Evolutionary conservation across 2,329 filamentous ascomycete species (phyloP).

Genomic region (Stagonosporopsis rhizophila): DNA sequence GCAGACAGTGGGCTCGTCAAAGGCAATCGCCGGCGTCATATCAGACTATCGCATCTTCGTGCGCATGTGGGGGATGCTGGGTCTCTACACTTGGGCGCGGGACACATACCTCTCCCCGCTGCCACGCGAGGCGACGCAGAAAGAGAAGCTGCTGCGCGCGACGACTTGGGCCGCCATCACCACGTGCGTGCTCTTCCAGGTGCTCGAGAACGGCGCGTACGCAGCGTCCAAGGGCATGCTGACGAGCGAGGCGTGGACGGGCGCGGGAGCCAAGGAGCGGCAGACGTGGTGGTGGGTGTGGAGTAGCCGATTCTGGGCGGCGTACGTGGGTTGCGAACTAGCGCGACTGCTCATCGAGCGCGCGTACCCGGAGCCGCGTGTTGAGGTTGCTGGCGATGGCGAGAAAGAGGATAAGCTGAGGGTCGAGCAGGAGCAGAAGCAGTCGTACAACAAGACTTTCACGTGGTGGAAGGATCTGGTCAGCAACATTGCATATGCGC

Average conservation of each 20-base stretch:
- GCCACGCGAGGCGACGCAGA: conserved; percentile 30
- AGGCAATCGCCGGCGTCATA: conserved; percentile 68
- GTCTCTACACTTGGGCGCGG: conserved; percentile 73
- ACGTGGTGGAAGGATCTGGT: conserved; percentile 71
- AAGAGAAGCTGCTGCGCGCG: conserved; percentile 35
- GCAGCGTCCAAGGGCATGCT: conserved; percentile 77
- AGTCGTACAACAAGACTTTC: conserved; percentile 41
- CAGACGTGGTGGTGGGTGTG: conserved; percentile 70
- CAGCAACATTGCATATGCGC: conserved; percentile 77
- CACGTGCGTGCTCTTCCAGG: conserved; percentile 74
- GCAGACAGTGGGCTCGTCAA: conserved; percentile 42
- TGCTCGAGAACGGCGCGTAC: conserved; percentile 83
- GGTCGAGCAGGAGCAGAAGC: conserved; percentile 33
- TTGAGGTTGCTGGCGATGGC: conserved; percentile 47
- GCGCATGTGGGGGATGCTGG: conserved; percentile 78
- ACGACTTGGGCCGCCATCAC: conserved; percentile 74
- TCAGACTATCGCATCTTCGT: conserved; percentile 75
- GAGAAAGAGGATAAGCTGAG: conserved; percentile 58
- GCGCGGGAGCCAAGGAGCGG: conserved; percentile 54
- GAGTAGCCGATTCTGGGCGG: conserved; percentile 82
- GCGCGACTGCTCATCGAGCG: conserved; percentile 62
- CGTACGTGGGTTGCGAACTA: conserved; percentile 79
- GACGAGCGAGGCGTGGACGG: conserved; percentile 53
- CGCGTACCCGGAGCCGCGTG: conserved; percentile 33
- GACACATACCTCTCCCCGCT: conserved; percentile 42